These are phyloP conservation scores for Staphylotrichum longicolle DNA, from an alignment of 495 filamentous ascomycete genomes.

Conservation along the genomic window DNA sequence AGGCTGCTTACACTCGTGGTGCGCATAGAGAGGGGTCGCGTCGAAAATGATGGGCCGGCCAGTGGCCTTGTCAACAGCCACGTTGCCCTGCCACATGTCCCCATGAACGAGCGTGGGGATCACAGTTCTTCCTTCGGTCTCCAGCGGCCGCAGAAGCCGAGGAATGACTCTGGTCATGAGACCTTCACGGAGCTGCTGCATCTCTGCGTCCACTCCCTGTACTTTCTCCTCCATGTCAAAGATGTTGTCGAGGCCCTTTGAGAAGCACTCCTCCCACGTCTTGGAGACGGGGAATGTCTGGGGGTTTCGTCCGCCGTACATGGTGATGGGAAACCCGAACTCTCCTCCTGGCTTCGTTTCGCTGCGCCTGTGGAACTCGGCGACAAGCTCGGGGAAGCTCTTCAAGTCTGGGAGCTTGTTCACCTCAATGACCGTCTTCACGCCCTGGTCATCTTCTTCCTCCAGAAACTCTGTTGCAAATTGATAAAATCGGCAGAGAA, in stretches of 20 bases:
- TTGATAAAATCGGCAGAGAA: slow-evolving; percentile 1
- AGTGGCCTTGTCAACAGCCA: slow-evolving; percentile 15
- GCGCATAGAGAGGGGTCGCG: slow-evolving; percentile 15
- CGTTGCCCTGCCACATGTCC: slow-evolving; percentile 51
- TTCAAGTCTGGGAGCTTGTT: neutral
- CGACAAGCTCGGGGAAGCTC: slow-evolving; percentile 1
- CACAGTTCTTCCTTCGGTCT: slow-evolving; percentile 41
- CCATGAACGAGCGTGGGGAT: slow-evolving; percentile 48
- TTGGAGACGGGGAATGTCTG: slow-evolving; percentile 8
- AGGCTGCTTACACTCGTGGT: neutral
- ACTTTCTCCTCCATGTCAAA: slow-evolving; percentile 14
- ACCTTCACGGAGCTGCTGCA: slow-evolving; percentile 14
- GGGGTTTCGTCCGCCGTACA: slow-evolving; percentile 13
- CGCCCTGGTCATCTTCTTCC: too few species aligned
- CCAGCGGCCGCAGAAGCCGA: slow-evolving; percentile 39
- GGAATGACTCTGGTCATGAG: slow-evolving; percentile 43
- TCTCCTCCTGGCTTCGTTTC: neutral
- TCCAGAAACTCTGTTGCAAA: neutral
- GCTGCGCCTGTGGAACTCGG: slow-evolving; percentile 10
- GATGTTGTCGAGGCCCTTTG: neutral
- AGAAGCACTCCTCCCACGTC: slow-evolving; percentile 19
- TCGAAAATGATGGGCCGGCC: slow-evolving; percentile 25
- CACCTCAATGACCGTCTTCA: neutral
- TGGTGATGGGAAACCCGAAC: slow-evolving; percentile 13
- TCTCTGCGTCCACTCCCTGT: slow-evolving; percentile 23